A percentile compares a stretch with the other conserved stretches of the same genome.
phyloP scores from a whole-genome alignment of 495 filamentous ascomycete genomes.

The Copromyces sp. region DNA sequence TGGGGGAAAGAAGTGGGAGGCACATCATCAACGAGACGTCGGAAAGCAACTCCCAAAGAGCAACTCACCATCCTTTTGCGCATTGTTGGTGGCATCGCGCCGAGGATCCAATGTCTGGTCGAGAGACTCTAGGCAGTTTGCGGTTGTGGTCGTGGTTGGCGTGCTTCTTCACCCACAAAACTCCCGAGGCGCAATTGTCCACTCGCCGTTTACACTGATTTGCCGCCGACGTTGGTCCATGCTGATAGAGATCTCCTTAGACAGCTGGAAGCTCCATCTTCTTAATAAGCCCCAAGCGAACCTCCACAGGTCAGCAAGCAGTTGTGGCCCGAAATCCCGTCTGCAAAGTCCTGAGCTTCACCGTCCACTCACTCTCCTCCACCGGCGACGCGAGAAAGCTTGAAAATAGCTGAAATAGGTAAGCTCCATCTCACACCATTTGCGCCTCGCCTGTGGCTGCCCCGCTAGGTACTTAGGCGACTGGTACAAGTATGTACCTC shows the following conservation, averaged over 20 bases:
- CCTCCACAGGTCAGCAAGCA: not conserved
- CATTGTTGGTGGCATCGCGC: not conserved
- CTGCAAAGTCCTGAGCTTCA: not conserved
- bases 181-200: not conserved
- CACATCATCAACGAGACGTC: not conserved
- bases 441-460: not conserved
- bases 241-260: not conserved
- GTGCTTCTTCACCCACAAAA: not conserved
- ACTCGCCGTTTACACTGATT: not conserved
- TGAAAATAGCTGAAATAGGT: not conserved
- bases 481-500: conserved; percentile 1
- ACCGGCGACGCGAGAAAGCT: not conserved
- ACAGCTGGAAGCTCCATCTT: not conserved
- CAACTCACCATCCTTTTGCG: not conserved
- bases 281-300: not conserved
- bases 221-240: not conserved
- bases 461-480: not conserved
- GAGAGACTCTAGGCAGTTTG: not conserved
- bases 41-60: not conserved
- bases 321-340: not conserved
- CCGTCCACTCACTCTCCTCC: not conserved
- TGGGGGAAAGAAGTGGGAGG: not conserved
- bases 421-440: not conserved
- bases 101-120: not conserved
- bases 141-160: not conserved